phyloP scores from a whole-genome alignment of 805 yeast species.

The Jamesozyma spencerorum region DNA sequence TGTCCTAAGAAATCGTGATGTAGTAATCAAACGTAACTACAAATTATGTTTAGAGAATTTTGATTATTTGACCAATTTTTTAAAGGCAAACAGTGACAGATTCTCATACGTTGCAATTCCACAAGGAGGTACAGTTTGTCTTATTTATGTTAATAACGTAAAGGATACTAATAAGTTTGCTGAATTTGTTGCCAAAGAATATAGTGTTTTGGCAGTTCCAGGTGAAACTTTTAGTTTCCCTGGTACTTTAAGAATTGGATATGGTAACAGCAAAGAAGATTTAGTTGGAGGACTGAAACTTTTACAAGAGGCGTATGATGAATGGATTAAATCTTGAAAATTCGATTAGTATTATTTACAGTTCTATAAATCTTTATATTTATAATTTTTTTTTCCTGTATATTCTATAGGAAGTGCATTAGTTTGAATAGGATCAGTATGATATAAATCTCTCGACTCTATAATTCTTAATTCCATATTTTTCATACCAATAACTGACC shows the following conservation, averaged over 20 bases:
- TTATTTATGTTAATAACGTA: slow-evolving; percentile 30
- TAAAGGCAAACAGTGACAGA: slow-evolving; percentile 26
- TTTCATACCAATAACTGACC: slow-evolving; percentile 48
- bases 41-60: slow-evolving; percentile 34
- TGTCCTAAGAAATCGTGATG: slow-evolving; percentile 31
- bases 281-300: slow-evolving; percentile 30
- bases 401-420: not conserved
- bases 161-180: slow-evolving; percentile 31
- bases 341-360: not conserved
- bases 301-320: slow-evolving; percentile 14
- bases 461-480: slow-evolving; percentile 64
- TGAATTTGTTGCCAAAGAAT: slow-evolving; percentile 29
- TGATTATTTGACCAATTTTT: slow-evolving; percentile 29
- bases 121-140: slow-evolving; percentile 40
- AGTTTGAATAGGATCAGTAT: not conserved
- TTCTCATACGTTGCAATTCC: slow-evolving; percentile 36
- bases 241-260: slow-evolving; percentile 41
- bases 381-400: slow-evolving; percentile 7
- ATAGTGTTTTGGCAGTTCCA: slow-evolving; percentile 36
- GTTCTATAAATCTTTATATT: slow-evolving; percentile 8
- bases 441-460: slow-evolving; percentile 40
- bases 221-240: slow-evolving; percentile 39
- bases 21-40: slow-evolving; percentile 34
- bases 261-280: slow-evolving; percentile 35
- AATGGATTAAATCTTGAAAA: slow-evolving; percentile 3